Evolutionary conservation across 2,329 filamentous ascomycete species (phyloP), one percentile per base, ranked within the genome.

Genomic region (Rhytidhysteron rufulum): DNA sequence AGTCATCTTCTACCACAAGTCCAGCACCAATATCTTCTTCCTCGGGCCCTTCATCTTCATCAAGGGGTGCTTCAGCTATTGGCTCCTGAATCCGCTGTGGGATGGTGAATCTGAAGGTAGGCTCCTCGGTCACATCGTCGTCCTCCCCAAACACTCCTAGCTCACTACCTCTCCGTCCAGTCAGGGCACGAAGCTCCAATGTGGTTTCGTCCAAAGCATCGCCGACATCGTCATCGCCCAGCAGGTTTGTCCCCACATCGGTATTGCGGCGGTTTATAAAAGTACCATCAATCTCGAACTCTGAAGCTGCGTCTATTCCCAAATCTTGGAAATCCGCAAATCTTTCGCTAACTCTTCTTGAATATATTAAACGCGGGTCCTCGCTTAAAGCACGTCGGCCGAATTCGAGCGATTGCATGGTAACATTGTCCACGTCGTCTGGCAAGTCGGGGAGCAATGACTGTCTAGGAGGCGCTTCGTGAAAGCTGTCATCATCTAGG

Each of bases 381-480:
- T 67, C 63, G 33, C 62, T 64, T 17, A 63, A 42, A 1, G 63
- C 65, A 42, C 63, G 60, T 30, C 65, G 51, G 27, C 62, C 71
- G 6, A 74, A 71, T 18, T 74, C 71, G 11, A 75, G 65, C 3
- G 72, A 74, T 1, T 73, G 70, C n/a, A 72, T 67, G 4, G 71
- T 74, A 4, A 54, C 58, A n/a, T 55, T 60, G 36, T 65, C 62
- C 2, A 61, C 54, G 35, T 66, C 63, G 35, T 64, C 57, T 24
- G 58, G 61, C 18, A 64, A 30, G 5, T 62, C 55, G 4, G 62
- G 57, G 11, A 64, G 48, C 2, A 66, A 30, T 2, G 66, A 69
- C 34, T 63, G 55, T 16, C 65, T 50, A 13, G 66, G 66, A 13
- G 65, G 65, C 21, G 54, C 53, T 31, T 62, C 65, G 33, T 67